Conservation (phyloP, 192 early-diverging fungal species). For the Endogone sp. region DNA sequence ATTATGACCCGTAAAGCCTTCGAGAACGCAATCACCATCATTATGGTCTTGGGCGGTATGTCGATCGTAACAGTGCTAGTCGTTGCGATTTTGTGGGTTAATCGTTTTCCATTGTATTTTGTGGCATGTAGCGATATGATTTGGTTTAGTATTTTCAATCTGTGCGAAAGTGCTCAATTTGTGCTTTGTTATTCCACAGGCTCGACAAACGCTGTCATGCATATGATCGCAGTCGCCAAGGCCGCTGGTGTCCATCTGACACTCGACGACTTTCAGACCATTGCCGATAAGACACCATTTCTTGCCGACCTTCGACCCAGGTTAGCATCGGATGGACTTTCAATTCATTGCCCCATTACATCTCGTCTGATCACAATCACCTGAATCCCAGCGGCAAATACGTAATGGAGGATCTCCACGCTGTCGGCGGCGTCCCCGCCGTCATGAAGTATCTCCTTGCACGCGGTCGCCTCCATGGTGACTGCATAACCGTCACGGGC, state of each 20-base stretch:
- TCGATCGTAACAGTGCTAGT: not conserved
- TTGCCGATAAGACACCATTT: conserved; percentile 86
- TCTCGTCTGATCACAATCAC: not conserved
- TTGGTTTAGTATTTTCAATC: too few relatives aligned
- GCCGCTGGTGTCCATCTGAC: conserved; percentile 77
- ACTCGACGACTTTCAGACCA: conserved; percentile 90
- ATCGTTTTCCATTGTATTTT: too few relatives aligned
- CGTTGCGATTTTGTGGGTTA: too few relatives aligned
- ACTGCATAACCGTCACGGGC: conserved; percentile 92
- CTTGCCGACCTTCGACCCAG: conserved; percentile 94
- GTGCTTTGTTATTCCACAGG: conserved; percentile 50
- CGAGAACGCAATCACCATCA: conserved; percentile 91
- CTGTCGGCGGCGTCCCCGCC: conserved; percentile 90
- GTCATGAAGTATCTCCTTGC: conserved; percentile 91
- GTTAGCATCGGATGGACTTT: conserved; percentile 16
- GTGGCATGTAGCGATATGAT: too few relatives aligned
- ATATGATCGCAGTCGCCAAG: conserved; percentile 87
- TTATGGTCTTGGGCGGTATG: conserved; percentile 78
- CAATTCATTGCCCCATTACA: too few relatives aligned
- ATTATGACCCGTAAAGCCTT: conserved; percentile 96
- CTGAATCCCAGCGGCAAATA: conserved; percentile 74
- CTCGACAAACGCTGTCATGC: conserved; percentile 95
- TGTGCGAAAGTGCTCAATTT: too few relatives aligned
- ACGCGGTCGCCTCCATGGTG: conserved; percentile 81
- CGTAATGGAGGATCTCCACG: conserved; percentile 95